Conservation (phyloP, 2,329 filamentous ascomycete genomes). For the Venturia effusa region DNA sequence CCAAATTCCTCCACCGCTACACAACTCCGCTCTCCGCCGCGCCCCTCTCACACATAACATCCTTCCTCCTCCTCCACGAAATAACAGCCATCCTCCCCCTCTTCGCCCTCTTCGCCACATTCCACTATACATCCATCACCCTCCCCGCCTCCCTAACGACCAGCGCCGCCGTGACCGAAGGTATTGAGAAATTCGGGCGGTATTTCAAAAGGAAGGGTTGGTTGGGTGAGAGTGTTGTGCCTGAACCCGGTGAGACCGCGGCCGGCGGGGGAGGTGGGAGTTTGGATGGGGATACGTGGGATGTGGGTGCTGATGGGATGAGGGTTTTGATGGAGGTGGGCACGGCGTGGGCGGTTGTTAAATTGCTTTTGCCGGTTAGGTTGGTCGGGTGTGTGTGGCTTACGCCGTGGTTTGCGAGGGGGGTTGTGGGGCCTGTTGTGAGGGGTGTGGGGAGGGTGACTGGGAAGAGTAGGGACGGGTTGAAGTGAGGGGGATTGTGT, state of each 20-base stretch:
- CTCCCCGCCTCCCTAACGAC: constrained; percentile 50
- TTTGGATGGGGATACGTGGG: constrained; percentile 26
- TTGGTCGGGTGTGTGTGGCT: constrained; percentile 73
- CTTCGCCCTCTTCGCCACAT: constrained; percentile 59
- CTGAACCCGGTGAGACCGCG: constrained; percentile 33
- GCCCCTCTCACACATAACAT: constrained; percentile 69
- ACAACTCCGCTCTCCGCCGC: constrained; percentile 60
- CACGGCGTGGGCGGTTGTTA: constrained; percentile 83
- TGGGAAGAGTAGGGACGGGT: background rate
- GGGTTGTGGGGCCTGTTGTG: constrained; percentile 40
- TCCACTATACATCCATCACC: constrained; percentile 65
- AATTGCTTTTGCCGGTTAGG: constrained; percentile 67
- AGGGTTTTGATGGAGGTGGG: constrained; percentile 58
- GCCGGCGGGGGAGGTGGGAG: constrained; percentile 30
- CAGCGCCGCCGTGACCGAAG: constrained; percentile 45
- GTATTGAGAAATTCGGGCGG: constrained; percentile 61
- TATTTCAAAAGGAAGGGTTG: constrained; percentile 74
- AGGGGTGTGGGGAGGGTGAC: background rate
- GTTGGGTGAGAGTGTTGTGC: constrained; percentile 44
- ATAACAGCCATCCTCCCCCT: constrained; percentile 77
- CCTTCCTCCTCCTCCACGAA: constrained; percentile 87
- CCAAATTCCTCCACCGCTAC: constrained; percentile 57
- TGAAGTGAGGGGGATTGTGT: background rate
- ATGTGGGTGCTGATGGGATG: constrained; percentile 35
- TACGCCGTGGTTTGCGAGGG: constrained; percentile 82